Evolutionary conservation across 2,329 filamentous ascomycete genomes (phyloP).

Genomic region (Fusarium sp.): DNA sequence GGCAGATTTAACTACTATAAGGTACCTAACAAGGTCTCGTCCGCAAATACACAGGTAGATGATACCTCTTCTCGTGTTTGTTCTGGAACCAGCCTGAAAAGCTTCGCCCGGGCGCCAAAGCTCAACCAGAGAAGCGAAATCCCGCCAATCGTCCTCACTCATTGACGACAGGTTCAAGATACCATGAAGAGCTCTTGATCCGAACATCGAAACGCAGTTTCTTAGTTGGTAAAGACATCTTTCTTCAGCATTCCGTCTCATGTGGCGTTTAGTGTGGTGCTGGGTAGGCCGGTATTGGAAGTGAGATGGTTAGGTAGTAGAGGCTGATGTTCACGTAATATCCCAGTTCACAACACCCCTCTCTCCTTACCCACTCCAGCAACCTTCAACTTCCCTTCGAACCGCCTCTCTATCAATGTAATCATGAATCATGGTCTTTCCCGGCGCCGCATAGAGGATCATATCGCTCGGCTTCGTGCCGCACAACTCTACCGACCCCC

Average conservation of each 20-base stretch:
- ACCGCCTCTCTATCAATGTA: background rate
- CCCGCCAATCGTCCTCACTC: background rate
- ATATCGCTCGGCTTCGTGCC: background rate
- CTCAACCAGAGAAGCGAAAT: too few relatives aligned
- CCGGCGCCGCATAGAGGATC: background rate
- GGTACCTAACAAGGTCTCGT: too few relatives aligned
- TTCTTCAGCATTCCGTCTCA: background rate
- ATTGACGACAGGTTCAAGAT: background rate
- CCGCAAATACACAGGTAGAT: too few relatives aligned
- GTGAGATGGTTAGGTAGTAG: too few relatives aligned
- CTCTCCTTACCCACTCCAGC: background rate
- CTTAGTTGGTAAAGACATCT: background rate
- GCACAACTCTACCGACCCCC: background rate
- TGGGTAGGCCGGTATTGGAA: background rate
- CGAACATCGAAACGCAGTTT: background rate
- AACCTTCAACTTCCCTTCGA: background rate
- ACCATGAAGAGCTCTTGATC: background rate
- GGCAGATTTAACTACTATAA: too few relatives aligned
- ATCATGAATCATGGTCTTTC: background rate
- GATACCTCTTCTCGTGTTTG: too few relatives aligned
- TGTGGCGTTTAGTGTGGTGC: background rate
- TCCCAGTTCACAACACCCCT: background rate
- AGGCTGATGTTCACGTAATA: background rate
- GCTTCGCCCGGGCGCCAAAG: too few relatives aligned
- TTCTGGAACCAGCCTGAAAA: too few relatives aligned